A percentile compares a stretch with the other conserved stretches of the same genome.
These are phyloP conservation scores for Phytophthora kernoviae DNA, from an alignment of 352 stramenopile species.

Conservation along the genomic window DNA sequence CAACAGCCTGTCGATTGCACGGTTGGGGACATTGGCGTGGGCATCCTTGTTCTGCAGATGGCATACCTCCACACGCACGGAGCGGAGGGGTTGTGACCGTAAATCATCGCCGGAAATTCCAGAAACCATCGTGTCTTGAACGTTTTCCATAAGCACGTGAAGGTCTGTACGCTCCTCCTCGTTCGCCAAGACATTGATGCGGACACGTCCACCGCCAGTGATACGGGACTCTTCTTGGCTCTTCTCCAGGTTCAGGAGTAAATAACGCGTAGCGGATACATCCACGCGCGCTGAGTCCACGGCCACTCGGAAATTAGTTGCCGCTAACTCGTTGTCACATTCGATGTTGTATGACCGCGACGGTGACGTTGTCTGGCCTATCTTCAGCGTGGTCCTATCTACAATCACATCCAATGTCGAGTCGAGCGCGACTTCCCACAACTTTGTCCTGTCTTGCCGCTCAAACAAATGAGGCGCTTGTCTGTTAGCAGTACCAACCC, in stretches of 20 bases:
- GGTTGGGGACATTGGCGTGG: conserved; percentile 74
- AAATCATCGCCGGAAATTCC: conserved; percentile 73
- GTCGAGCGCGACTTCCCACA: conserved; percentile 85
- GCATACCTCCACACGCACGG: conserved; percentile 82
- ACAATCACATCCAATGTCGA: conserved; percentile 71
- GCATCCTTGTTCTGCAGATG: conserved; percentile 89
- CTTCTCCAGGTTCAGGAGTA: conserved; percentile 85
- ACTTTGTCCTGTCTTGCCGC: conserved; percentile 72
- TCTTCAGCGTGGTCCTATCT: conserved; percentile 43
- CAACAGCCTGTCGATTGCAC: conserved; percentile 70
- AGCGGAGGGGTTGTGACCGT: conserved; percentile 73
- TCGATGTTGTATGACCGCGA: conserved; percentile 73
- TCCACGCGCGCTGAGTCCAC: conserved; percentile 79
- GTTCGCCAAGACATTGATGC: conserved; percentile 26
- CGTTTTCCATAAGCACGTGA: conserved; percentile 80
- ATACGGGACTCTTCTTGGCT: conserved; percentile 73
- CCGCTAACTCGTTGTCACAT: conserved; percentile 62
- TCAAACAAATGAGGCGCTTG: conserved; percentile 83
- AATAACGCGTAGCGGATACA: conserved; percentile 73
- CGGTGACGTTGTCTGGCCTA: conserved; percentile 51
- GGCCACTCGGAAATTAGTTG: conserved; percentile 79
- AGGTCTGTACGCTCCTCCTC: conserved; percentile 77
- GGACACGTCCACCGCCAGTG: conserved; percentile 13
- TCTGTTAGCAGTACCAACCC: conserved; percentile 82
- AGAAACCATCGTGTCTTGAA: conserved; percentile 82